Base-by-base conservation (phyloP, 2,329 filamentous ascomycete species). In the Diatrype stigma region DNA sequence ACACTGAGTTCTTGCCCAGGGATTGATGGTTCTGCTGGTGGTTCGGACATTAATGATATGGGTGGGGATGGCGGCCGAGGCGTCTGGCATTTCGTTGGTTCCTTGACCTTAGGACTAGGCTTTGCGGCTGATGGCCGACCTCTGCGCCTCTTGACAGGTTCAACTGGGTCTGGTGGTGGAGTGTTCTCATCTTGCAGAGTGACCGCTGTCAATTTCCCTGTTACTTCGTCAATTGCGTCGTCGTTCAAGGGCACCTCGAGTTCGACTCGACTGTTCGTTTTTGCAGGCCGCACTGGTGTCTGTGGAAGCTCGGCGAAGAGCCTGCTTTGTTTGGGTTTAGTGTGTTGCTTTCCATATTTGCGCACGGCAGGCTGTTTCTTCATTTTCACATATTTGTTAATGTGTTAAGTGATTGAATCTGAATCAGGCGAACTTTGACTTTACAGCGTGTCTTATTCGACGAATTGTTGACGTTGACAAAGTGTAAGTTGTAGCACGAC, bases 301-400 rank as follows among this genome's bases (percentile, higher is more conserved):
- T 73, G 73, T 0, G 78, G 77, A 8, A 82, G 63, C 57, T 80
- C 76, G 19, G 73, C 73, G 55, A 81, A 80, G 42, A 79, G 65
- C 21, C 75, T 70, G 40, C 78, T 72, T 17, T 73, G 69, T 52
- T 71, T 77, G 23, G 74, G 68, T 42, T 74, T 73, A 52, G 70
- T 78, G 28, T 70, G 68, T 42, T 69, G 68, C 53, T 76, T 80
- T 51, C 79, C 80, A 66, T 82, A 82, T 51, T 72, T 77, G 2
- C 76, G 74, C 10, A 70, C 59, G 17, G 70, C 63, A 3, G 68
- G 65, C 46, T 70, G 69, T 51, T 73, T 71, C 34, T 74, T 66
- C 79, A 81, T 82, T 23, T 60, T 70, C 46, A 48, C 42, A 50
- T 56, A 45, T 26, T 37, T 26, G 30, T 45, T 17, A 10, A 26